Base-by-base conservation (phyloP, 2,329 filamentous ascomycete genomes). In the Microsporum audouinii region DNA sequence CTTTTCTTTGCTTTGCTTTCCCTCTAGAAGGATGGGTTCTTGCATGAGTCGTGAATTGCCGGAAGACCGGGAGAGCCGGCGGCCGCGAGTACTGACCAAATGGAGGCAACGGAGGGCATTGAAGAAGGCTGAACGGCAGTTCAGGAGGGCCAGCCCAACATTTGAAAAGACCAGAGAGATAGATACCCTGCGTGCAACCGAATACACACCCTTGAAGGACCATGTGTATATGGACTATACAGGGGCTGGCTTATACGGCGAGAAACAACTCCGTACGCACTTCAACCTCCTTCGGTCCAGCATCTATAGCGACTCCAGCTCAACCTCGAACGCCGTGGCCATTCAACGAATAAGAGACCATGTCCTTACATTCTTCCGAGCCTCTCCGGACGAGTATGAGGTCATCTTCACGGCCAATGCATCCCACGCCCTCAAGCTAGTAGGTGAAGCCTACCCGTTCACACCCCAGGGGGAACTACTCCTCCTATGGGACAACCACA, bases 241-340 rank as follows among this genome's bases (percentile, higher is more conserved):
- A 2, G 62, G 62, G 23, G 56, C 55, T 8, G 62, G 62, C 47
- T 60, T 63, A 12, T 61, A 61, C 56, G 56, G 59, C 2, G 60
- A 61, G 17, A 61, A 60, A 5, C 62, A 63, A 29, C 62, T 63
- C 12, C 62, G 60, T 2, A 56, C 60, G 1, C 62, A 63, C 39
- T 61, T 57, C 34, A 60, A 63, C 14, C 51, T 63, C 10, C 62
- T 68, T 74, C 38, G 57, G n/a, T 57, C 49, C 23, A 81, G 79
- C 63, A 75, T 88, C n/a, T 85, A 85, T 66, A 84, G 84, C 8
- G 88, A 88, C 66, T 85, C 85, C 1, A 86, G 88, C 69, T 88
- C 85, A 0, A 83, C 84, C 0, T 84, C 83, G 12, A 80, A 79
- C 60, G 72, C 82, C 23, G 80, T 82, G 1, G 83, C 83, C 3